Evolutionary conservation across 2,329 filamentous ascomycete genomes (phyloP), one percentile per base, ranked within the genome.

Genomic region (Aquanectria penicillioides): DNA sequence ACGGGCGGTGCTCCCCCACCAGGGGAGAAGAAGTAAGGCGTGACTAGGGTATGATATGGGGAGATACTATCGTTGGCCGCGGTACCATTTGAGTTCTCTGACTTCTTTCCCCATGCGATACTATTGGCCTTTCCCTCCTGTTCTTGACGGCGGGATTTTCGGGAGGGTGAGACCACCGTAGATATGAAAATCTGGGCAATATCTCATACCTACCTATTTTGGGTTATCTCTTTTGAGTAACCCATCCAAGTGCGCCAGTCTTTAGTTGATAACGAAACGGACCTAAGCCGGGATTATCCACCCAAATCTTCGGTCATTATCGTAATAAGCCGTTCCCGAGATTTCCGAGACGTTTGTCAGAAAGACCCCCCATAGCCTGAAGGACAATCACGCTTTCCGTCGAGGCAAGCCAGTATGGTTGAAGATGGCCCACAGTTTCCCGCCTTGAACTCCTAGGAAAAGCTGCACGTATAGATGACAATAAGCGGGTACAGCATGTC

Each of bases 1-100:
- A 96, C 92, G 1, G 92, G 92, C 59, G 90, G 91, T 37, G 78
- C 82, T 22, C 79, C 83, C n/a, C 80, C 82, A 9, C 77, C 85
- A 2, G 75, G 81, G 51, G 80, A 87, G 74, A 79, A 82, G 75
- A 77, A 83, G 70, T 58, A 36, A 58, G 34, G n/a, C 15, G 29
- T 22, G 17, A 10, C 15, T 2, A 15, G 37, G 18, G 44, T 26
- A 18, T 33, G 22, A 12, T 15, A n/a, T 18, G 34, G 34, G 17
- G 5, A 13, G 36, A 5, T n/a, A 22, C 7, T n/a, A n/a, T 31
- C 25, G 9, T 41, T 22, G 7, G 10, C 23, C 36, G 33, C 8
- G 17, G 17, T 13, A 29, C 15, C 12, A 20, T 17, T 6, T 25
- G 33, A 18, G 13, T 34, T 18, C 7, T 34, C 9, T 23, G 6